These are phyloP conservation scores for Neostapfia colusana DNA, from an alignment of 176 grass and related monocot species.

Conservation along the genomic window DNA sequence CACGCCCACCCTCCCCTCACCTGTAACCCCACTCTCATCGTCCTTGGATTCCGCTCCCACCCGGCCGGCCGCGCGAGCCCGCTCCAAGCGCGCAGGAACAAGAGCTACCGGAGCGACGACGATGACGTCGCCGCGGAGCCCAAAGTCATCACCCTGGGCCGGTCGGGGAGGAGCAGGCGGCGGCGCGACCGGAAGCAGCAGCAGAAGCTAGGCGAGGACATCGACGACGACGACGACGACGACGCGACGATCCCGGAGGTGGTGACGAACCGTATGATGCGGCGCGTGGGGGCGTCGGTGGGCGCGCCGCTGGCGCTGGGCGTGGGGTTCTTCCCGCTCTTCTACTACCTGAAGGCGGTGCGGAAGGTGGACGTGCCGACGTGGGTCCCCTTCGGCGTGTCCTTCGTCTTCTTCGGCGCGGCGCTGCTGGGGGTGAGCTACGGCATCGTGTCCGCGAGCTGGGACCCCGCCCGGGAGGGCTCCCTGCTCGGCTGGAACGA, in stretches of 20 bases:
- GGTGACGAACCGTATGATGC: slow-evolving; percentile 61
- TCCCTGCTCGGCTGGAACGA: slow-evolving; percentile 90
- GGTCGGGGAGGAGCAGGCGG: slow-evolving; percentile 34
- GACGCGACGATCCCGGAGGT: slow-evolving; percentile 57
- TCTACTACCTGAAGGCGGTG: slow-evolving; percentile 92
- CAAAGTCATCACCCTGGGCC: slow-evolving; percentile 45
- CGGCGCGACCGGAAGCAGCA: slow-evolving; percentile 4
- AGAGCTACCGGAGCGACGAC: slow-evolving; percentile 8
- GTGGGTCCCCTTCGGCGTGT: slow-evolving; percentile 57
- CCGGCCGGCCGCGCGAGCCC: not conserved
- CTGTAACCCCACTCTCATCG: not conserved
- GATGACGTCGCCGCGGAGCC: slow-evolving; percentile 20
- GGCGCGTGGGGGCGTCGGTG: slow-evolving; percentile 41
- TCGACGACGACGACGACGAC: not conserved
- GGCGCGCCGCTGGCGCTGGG: slow-evolving; percentile 30
- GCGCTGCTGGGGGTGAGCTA: slow-evolving; percentile 63
- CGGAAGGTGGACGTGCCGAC: slow-evolving; percentile 43
- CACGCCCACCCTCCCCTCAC: slow-evolving; percentile 12
- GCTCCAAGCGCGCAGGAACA: slow-evolving; percentile 38
- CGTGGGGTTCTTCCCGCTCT: slow-evolving; percentile 78
- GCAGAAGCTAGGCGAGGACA: not conserved
- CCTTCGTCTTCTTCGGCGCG: slow-evolving; percentile 51
- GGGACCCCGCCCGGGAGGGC: slow-evolving; percentile 78
- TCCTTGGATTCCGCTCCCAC: not conserved
- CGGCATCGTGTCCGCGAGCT: slow-evolving; percentile 94